phyloP scores from a whole-genome alignment of 2,329 filamentous ascomycete genomes.

The Ceratocystis variospora region DNA sequence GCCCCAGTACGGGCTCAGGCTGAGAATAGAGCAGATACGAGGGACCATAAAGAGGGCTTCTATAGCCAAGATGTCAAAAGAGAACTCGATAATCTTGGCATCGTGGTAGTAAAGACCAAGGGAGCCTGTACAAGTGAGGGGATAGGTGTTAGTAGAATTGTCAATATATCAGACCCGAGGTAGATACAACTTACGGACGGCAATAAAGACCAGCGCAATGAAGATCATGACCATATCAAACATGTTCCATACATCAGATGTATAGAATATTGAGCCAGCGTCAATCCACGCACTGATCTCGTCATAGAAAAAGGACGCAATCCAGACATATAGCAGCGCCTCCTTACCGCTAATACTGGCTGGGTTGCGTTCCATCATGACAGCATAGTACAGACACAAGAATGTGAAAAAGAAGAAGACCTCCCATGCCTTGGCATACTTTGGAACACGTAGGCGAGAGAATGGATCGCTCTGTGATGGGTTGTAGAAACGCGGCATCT shows the following conservation, averaged over 20 bases:
- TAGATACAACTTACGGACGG: slow-evolving; percentile 45
- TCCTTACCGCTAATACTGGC: slow-evolving; percentile 54
- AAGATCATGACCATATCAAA: slow-evolving; percentile 62
- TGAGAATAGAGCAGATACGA: slow-evolving; percentile 74
- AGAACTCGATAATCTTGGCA: slow-evolving; percentile 52
- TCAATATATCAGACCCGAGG: slow-evolving; percentile 4
- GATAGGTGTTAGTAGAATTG: background rate
- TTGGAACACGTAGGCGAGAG: slow-evolving; percentile 61
- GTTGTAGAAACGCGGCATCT: slow-evolving; percentile 66
- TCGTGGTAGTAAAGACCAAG: slow-evolving; percentile 49
- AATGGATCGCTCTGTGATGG: slow-evolving; percentile 53
- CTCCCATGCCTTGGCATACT: slow-evolving; percentile 75
- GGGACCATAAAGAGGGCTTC: slow-evolving; percentile 85
- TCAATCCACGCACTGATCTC: slow-evolving; percentile 75
- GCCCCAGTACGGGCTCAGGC: slow-evolving; percentile 79
- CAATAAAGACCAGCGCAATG: slow-evolving; percentile 56
- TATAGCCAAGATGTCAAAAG: slow-evolving; percentile 79
- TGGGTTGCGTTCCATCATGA: slow-evolving; percentile 60
- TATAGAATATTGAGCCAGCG: slow-evolving; percentile 75
- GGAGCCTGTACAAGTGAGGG: slow-evolving; percentile 36
- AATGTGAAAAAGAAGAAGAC: slow-evolving; percentile 67
- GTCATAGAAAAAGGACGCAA: slow-evolving; percentile 76
- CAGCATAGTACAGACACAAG: slow-evolving; percentile 70
- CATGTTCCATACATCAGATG: slow-evolving; percentile 67
- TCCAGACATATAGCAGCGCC: slow-evolving; percentile 67